Evolutionary conservation across 768 basidiomycete species (phyloP), one percentile per base, ranked within the genome.

Genomic region (Kockovaella imperatae): DNA sequence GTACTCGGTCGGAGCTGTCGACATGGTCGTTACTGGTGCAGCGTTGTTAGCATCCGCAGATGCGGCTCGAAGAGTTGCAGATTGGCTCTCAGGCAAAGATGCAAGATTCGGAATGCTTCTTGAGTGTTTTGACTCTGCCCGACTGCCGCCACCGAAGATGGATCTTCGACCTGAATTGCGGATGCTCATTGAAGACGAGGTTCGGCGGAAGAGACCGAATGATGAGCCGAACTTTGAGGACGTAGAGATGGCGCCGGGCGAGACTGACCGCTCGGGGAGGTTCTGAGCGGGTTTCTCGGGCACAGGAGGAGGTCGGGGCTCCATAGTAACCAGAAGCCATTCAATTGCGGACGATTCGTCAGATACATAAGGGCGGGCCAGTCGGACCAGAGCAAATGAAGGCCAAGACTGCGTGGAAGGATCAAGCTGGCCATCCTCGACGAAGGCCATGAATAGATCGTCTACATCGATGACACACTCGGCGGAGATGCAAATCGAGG

Each of bases 371-470:
- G 28, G 17, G 45, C 36, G 5, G 26, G 30, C 17, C n/a, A 61
- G 42, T 18, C 53, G 52, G 34, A 57, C 41, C 36, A 64, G 45
- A 20, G 45, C 17, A 45, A 57, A 60, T 6, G 45, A 24, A 3
- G 63, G 60, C 60, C 60, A 62, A 6, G 14, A 26, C 6, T 42
- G 45, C 5, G 30, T 39, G 7, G 49, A 14, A 1, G 48, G 5
- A 34, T 65, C 63, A 3, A 49, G 32, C 17, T 51, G 60, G 26
- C 46, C 60, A 21, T 65, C 60, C 20, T 59, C 49, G 6, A 55
- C 48, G 38, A 59, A 62, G 1, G 47, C 8, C 1, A 57, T 32
- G 52, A 65, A 65, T 2, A 45, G 38, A 17, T 65, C 60, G 38
- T 65, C 60, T 11, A 57, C 30, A 4, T 56, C 53, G 24, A 56